Percentiles rank a stretch among this genome's conserved stretches.
Evolutionary conservation across 1,284 basidiomycete species (phyloP).

Genomic region (Tilletia walkeri): DNA sequence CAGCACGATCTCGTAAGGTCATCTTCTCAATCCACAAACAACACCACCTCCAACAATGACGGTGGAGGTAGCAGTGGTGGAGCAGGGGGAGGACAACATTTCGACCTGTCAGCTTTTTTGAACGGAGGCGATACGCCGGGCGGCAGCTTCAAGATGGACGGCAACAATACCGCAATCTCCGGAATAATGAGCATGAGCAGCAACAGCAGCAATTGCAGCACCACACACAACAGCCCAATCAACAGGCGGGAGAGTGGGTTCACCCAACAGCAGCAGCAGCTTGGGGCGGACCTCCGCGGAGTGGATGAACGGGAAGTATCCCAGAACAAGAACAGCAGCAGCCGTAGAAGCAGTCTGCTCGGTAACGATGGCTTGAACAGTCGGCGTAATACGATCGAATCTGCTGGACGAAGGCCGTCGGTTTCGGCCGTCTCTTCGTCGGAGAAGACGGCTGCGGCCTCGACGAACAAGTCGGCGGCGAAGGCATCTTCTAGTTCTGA

Average conservation of each 20-base stretch:
- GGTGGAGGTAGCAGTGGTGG: background rate
- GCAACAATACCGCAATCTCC: slow-evolving; percentile 16
- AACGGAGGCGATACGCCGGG: slow-evolving; percentile 43
- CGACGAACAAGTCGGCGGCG: background rate
- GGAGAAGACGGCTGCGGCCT: background rate
- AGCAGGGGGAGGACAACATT: slow-evolving; percentile 27
- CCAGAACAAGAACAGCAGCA: too few relatives aligned
- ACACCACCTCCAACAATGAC: slow-evolving; percentile 3
- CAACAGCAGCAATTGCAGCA: background rate
- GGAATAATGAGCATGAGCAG: background rate
- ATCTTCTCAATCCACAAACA: background rate
- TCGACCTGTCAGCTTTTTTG: slow-evolving; percentile 46
- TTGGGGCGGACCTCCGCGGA: slow-evolving; percentile 3
- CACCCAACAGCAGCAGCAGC: too few relatives aligned
- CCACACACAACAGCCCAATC: background rate
- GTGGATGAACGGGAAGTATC: too few relatives aligned
- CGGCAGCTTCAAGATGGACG: slow-evolving; percentile 25
- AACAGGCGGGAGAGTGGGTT: background rate
- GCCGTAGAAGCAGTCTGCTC: too few relatives aligned
- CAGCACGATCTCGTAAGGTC: too few relatives aligned
- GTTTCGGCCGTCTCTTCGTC: background rate
- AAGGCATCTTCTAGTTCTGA: too few relatives aligned
- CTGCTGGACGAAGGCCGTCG: background rate
- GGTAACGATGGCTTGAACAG: too few relatives aligned
- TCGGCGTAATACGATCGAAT: background rate